These are phyloP conservation scores for Somion occarium DNA, from an alignment of 1,284 basidiomycete genomes.

Conservation along the genomic window DNA sequence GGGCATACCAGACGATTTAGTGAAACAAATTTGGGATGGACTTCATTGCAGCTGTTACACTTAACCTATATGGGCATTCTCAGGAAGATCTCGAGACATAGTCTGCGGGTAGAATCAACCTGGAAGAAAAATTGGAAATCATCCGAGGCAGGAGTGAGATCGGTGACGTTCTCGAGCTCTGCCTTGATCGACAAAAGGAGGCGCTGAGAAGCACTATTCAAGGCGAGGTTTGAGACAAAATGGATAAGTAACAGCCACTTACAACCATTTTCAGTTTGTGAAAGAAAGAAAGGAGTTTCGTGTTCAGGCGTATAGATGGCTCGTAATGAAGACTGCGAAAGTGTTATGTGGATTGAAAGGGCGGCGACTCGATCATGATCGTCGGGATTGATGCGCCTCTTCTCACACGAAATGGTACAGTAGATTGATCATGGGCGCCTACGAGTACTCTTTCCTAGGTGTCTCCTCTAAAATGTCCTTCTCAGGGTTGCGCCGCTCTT, in stretches of 20 bases:
- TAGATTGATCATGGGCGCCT: background rate
- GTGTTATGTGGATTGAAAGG: too few species aligned
- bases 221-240: too few species aligned
- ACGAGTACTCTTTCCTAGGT: background rate
- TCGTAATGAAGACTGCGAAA: too few species aligned
- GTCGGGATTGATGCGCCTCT: background rate
- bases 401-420: background rate
- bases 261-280: too few species aligned
- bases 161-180: slow-evolving; percentile 72
- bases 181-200: slow-evolving; percentile 70
- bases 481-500: background rate
- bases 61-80: slow-evolving; percentile 48
- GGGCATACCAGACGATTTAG: slow-evolving; percentile 58
- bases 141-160: slow-evolving; percentile 54
- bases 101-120: slow-evolving; percentile 30
- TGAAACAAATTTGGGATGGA: slow-evolving; percentile 63
- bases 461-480: slow-evolving; percentile 2
- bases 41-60: slow-evolving; percentile 73
- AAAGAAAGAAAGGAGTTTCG: too few species aligned
- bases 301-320: too few species aligned
- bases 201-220: too few species aligned
- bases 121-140: slow-evolving; percentile 78
- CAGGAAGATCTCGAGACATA: background rate
- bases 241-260: too few species aligned
- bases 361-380: slow-evolving; percentile 1